Percentiles rank a stretch among this genome's conserved stretches.
Evolutionary conservation across 148 eudicot species (phyloP).

Genomic region (Rhododendron ferrugineum): DNA sequence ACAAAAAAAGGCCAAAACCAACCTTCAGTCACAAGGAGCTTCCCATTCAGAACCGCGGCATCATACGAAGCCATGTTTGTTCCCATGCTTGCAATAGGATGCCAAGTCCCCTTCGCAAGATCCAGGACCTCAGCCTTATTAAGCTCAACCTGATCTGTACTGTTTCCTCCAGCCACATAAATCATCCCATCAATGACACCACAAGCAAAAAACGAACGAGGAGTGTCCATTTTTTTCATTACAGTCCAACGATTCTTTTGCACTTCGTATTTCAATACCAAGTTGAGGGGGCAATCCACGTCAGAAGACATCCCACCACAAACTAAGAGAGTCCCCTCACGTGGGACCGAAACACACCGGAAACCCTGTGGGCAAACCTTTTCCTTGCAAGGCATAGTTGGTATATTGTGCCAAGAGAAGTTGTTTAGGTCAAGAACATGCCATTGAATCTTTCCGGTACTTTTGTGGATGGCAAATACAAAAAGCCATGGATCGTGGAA

Average conservation of each 20-base stretch:
- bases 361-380: slow-evolving; percentile 77
- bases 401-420: slow-evolving; percentile 76
- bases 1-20: slow-evolving; percentile 99
- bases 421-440: slow-evolving; percentile 61
- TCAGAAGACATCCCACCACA: slow-evolving; percentile 82
- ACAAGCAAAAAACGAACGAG: slow-evolving; percentile 80
- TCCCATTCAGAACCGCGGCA: slow-evolving; percentile 77
- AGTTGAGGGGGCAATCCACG: slow-evolving; percentile 76
- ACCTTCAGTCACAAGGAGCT: slow-evolving; percentile 88
- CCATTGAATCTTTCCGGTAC: slow-evolving; percentile 82
- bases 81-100: slow-evolving; percentile 59
- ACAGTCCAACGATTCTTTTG: slow-evolving; percentile 75
- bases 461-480: slow-evolving; percentile 64
- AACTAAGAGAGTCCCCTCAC: slow-evolving; percentile 61
- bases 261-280: slow-evolving; percentile 76
- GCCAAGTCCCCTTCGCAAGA: slow-evolving; percentile 57
- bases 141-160: slow-evolving; percentile 72
- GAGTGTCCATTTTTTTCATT: slow-evolving; percentile 75
- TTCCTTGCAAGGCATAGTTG: slow-evolving; percentile 78
- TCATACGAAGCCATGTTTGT: slow-evolving; percentile 84
- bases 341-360: slow-evolving; percentile 61
- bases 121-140: slow-evolving; percentile 81
- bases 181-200: slow-evolving; percentile 77
- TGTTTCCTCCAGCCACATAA: slow-evolving; percentile 91
- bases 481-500: slow-evolving; percentile 76